Evolutionary conservation across 139 green algal genomes (phyloP), one percentile per base, ranked within the genome.

Genomic region (Micromonas commoda): DNA sequence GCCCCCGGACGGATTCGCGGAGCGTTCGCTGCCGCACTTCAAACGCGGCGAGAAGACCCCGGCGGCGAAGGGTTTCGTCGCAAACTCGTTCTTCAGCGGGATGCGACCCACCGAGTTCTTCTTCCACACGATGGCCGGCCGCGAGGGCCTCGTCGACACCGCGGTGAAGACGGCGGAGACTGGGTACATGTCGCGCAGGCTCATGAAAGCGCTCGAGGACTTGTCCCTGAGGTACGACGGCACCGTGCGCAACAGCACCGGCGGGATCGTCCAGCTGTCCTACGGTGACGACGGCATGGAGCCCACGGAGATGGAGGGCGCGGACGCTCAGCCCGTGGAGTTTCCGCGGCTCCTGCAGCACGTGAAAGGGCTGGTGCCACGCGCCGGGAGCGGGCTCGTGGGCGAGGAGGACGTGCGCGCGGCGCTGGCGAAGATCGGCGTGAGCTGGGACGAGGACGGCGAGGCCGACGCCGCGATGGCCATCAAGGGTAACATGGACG

Each of bases 201-300:
- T 99, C 24, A 98, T 99, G 93, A 99, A 99, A 87, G 89, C 93
- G 0, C 84, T 99, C 76, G 95, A 99, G 87, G 95, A 98, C 82
- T 84, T 99, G 53, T 96, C 91, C 79, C 86, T 86, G 16, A 88
- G 94, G 77, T 98, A 99, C 80, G 95, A 99, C 78, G 78, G 77
- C 77, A 98, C 92, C 13, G 93, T 97, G 76, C 88, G 94, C 51
- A 97, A 97, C 76, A 86, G 89, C 2, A 90, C 87, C 16, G 86
- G 86, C 26, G 89, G 82, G 64, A 95, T 98, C 53, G 90, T 98
- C 69, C 93, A 97, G 90, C 87, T 98, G 21, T 38, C 57, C 39
- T 98, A 98, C 70, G 94, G 94, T 1, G 94, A 97, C 72, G 94
- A 98, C 75, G 89, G 91, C 35, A 84, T 98, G 86, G 94, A 98